A percentile compares a stretch with the other conserved stretches of the same genome.
phyloP scores from a whole-genome alignment of 306 rosid genomes.

The Cajanus cajan region DNA sequence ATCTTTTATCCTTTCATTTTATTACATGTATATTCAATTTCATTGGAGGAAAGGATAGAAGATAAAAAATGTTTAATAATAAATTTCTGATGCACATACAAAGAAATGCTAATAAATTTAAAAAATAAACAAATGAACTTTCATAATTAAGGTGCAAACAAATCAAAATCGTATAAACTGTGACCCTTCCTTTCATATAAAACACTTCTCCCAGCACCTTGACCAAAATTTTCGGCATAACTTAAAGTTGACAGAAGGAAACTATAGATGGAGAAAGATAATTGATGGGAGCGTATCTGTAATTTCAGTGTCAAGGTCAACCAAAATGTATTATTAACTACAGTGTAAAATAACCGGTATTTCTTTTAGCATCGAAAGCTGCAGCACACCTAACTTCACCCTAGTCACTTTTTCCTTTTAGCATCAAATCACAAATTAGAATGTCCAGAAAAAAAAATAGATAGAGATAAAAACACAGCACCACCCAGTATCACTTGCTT shows the following conservation, averaged over 20 bases:
- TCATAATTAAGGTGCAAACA: neutral
- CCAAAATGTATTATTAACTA: neutral
- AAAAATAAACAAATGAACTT: conserved; percentile 1
- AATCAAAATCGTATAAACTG: conserved; percentile 1
- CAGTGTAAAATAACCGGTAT: neutral
- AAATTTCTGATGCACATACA: neutral
- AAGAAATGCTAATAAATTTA: neutral
- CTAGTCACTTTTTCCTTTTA: neutral
- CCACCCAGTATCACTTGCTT: neutral
- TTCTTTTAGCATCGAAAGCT: conserved; percentile 2
- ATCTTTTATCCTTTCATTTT: neutral
- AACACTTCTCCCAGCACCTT: neutral
- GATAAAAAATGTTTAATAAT: neutral
- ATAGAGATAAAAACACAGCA: neutral
- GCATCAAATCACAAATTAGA: neutral
- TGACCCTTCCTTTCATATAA: neutral
- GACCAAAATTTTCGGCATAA: neutral
- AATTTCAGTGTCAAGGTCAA: neutral
- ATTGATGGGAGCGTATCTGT: neutral
- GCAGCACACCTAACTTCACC: neutral
- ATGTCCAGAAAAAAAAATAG: neutral
- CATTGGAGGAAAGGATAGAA: neutral
- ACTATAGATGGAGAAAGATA: neutral
- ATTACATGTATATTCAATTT: neutral
- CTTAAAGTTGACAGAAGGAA: neutral